phyloP scores from a whole-genome alignment of 2,329 filamentous ascomycete genomes.

The Periglandula ipomoeae region DNA sequence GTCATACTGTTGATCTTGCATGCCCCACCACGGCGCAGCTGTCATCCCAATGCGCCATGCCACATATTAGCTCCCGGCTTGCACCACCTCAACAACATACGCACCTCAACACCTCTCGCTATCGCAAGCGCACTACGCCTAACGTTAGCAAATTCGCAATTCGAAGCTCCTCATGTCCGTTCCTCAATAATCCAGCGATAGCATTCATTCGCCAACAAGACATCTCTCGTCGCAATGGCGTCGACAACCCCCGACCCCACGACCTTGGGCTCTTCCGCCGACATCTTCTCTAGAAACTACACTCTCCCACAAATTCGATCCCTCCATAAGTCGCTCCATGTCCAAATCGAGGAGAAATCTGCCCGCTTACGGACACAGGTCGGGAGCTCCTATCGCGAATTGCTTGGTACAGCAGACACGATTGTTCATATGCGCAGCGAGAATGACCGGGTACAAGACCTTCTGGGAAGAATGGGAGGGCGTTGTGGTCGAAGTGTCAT shows the following conservation, averaged over 20 bases:
- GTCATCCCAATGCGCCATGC: neutral
- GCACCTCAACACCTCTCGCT: neutral
- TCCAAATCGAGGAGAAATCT: conserved; percentile 52
- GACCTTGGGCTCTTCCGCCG: conserved; percentile 37
- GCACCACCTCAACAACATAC: neutral
- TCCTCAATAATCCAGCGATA: neutral
- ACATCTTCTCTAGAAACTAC: conserved; percentile 46
- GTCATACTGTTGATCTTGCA: too few relatives aligned
- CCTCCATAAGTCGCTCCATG: conserved; percentile 51
- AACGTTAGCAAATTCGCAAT: neutral
- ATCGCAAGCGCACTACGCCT: neutral
- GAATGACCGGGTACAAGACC: conserved; percentile 64
- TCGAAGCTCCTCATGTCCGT: too few relatives aligned
- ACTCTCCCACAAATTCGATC: conserved; percentile 55
- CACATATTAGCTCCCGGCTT: neutral
- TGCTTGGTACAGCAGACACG: conserved; percentile 86
- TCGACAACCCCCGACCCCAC: conserved; percentile 33
- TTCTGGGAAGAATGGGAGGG: conserved; percentile 62
- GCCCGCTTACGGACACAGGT: conserved; percentile 54
- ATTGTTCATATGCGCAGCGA: conserved; percentile 82
- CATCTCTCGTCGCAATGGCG: conserved; percentile 23
- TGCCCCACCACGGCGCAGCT: neutral
- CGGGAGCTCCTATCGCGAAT: conserved; percentile 68
- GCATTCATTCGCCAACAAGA: conserved; percentile 1
- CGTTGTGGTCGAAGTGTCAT: conserved; percentile 67